Evolutionary conservation across 164 flowering plant genomes (phyloP).

Genomic region (Saururus chinensis): DNA sequence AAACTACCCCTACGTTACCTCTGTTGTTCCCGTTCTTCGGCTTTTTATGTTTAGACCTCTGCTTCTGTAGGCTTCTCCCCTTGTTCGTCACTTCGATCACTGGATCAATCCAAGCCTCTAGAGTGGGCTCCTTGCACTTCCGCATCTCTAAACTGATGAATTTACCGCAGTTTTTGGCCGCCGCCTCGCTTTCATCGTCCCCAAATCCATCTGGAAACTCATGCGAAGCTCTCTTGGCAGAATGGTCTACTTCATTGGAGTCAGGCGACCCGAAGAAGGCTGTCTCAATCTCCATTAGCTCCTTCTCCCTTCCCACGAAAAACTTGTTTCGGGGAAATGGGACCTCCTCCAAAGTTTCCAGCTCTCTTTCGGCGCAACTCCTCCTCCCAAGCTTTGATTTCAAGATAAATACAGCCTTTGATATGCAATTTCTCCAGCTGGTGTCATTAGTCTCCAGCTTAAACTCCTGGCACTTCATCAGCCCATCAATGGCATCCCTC

Average conservation of each 20-base stretch:
- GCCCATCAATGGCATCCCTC: constrained; percentile 58
- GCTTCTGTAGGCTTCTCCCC: constrained; percentile 40
- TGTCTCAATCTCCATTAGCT: constrained; percentile 59
- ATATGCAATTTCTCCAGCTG: constrained; percentile 66
- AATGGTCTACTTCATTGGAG: constrained; percentile 26
- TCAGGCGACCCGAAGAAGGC: constrained; percentile 53
- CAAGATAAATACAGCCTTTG: constrained; percentile 44
- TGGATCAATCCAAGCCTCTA: constrained; percentile 70
- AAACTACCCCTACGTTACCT: constrained; percentile 31
- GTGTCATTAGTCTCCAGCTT: constrained; percentile 60
- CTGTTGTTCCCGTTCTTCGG: constrained; percentile 46
- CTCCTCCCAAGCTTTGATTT: constrained; percentile 63
- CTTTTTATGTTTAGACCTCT: constrained; percentile 53
- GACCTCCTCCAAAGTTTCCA: constrained; percentile 42
- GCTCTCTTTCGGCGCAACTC: constrained; percentile 40
- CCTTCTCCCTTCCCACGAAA: constrained; percentile 79
- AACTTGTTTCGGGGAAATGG: constrained; percentile 55
- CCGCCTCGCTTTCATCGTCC: constrained; percentile 48
- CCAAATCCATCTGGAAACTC: constrained; percentile 57
- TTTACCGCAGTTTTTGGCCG: constrained; percentile 22
- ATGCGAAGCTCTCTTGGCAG: constrained; percentile 28
- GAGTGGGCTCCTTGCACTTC: constrained; percentile 50
- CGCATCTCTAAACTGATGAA: constrained; percentile 58
- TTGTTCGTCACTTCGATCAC: constrained; percentile 21
- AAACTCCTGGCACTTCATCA: constrained; percentile 50